A percentile compares a stretch with the other conserved stretches of the same genome.
Evolutionary conservation across 176 grass and related monocot species (phyloP).

Genomic region (Cenchrus purpureus): DNA sequence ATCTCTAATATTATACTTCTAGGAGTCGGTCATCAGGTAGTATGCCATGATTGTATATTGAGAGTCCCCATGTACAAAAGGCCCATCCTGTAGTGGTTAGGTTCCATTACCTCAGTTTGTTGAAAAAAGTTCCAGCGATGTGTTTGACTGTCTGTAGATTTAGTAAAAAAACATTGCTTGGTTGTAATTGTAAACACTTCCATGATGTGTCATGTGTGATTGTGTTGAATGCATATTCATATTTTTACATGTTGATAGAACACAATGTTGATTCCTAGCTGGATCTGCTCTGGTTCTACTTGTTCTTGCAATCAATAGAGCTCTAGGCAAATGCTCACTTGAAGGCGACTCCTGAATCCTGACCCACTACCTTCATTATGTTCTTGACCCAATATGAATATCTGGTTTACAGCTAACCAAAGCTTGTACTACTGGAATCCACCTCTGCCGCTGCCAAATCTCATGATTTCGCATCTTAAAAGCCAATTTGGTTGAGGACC

Average conservation of each 20-base stretch:
- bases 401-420: not conserved
- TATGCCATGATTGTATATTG: constrained; percentile 20
- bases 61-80: constrained; percentile 38
- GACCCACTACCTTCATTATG: not conserved
- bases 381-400: not conserved
- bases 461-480: not conserved
- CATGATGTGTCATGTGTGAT: not conserved
- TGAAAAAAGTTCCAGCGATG: constrained; percentile 25
- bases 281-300: not conserved
- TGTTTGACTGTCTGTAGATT: not conserved
- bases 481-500: not conserved
- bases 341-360: not conserved
- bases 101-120: constrained; percentile 22
- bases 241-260: constrained; percentile 2
- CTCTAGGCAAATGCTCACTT: not conserved
- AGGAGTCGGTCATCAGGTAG: not conserved
- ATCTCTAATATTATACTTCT: constrained; percentile 31
- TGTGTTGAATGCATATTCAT: not conserved
- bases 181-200: not conserved
- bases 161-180: not conserved
- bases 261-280: not conserved
- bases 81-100: not conserved
- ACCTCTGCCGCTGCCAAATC: not conserved
- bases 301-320: not conserved
- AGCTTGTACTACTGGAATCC: not conserved